Conservation (phyloP, 345 rosid species). For the Cardamine occulta region DNA sequence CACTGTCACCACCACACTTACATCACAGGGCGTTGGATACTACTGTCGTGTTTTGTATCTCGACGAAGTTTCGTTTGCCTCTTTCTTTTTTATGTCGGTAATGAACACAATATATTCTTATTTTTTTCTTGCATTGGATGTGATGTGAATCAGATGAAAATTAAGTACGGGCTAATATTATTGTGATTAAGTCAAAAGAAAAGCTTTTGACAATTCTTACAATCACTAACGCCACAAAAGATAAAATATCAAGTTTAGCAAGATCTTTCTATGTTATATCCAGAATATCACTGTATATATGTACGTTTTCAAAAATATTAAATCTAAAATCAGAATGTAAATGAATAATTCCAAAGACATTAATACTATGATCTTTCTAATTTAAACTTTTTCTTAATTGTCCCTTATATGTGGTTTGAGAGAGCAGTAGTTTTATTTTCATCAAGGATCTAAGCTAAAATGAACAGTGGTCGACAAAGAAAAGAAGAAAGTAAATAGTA, state of each 20-base stretch:
- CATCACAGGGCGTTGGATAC: conserved; percentile 20
- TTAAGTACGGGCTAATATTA: not conserved
- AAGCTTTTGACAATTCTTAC: conserved; percentile 28
- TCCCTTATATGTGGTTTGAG: not conserved
- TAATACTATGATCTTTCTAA: not conserved
- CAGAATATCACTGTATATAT: not conserved
- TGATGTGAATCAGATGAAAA: conserved; percentile 16
- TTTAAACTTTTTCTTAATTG: not conserved
- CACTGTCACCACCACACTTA: conserved; percentile 8
- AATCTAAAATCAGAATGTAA: not conserved
- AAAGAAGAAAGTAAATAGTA: conserved; percentile 24
- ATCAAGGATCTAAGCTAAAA: not conserved
- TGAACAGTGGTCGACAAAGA: conserved; percentile 38
- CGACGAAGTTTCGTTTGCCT: conserved; percentile 28
- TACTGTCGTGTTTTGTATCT: conserved; percentile 10
- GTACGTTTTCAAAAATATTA: not conserved
- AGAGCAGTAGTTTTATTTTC: not conserved
- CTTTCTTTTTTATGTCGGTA: conserved; percentile 29
- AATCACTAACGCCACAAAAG: not conserved
- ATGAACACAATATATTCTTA: conserved; percentile 8
- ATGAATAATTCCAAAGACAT: not conserved
- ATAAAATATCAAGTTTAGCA: not conserved
- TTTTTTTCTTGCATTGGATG: not conserved
- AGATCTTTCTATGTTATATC: not conserved
- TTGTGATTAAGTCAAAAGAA: conserved; percentile 16